A percentile compares a stretch with the other conserved stretches of the same genome.
phyloP scores from a whole-genome alignment of 2,329 filamentous ascomycete species.

The Graphiopsis chlorocephala region DNA sequence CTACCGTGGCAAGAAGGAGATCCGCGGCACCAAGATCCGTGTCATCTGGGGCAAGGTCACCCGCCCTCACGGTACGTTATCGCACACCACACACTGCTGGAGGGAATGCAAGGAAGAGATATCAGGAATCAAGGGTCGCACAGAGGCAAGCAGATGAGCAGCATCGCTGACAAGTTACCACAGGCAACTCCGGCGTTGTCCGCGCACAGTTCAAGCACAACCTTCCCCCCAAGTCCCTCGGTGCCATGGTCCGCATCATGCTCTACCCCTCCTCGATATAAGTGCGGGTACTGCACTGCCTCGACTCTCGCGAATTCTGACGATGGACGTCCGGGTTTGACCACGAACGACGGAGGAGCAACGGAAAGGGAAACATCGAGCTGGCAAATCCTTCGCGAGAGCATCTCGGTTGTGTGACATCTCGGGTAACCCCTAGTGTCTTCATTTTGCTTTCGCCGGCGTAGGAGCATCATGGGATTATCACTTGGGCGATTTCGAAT shows the following conservation, averaged over 20 bases:
- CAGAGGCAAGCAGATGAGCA: constrained; percentile 5
- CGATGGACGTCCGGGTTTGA: constrained; percentile 16
- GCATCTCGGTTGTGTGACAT: not conserved
- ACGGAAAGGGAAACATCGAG: not conserved
- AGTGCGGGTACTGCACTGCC: constrained; percentile 14
- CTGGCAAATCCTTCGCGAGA: constrained; percentile 8
- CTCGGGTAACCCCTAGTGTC: not conserved
- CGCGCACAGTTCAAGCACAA: constrained; percentile 96
- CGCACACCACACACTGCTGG: constrained; percentile 14
- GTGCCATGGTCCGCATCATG: constrained; percentile 52
- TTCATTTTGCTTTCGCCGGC: constrained; percentile 14
- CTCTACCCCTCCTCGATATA: constrained; percentile 43
- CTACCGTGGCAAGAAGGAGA: constrained; percentile 92
- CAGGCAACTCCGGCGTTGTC: constrained; percentile 96
- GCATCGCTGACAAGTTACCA: constrained; percentile 23
- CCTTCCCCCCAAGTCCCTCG: constrained; percentile 94
- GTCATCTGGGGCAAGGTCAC: constrained; percentile 99
- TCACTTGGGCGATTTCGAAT: constrained; percentile 8
- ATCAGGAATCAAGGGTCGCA: not conserved
- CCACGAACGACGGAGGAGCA: constrained; percentile 1
- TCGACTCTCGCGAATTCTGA: constrained; percentile 8
- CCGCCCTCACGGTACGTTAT: constrained; percentile 76
- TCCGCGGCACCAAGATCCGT: constrained; percentile 96
- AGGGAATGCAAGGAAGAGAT: constrained; percentile 1
- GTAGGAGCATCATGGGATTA: constrained; percentile 13